A percentile compares a stretch with the other conserved stretches of the same genome.
phyloP scores from a whole-genome alignment of 805 yeast species.

The Lachancea waltii region DNA sequence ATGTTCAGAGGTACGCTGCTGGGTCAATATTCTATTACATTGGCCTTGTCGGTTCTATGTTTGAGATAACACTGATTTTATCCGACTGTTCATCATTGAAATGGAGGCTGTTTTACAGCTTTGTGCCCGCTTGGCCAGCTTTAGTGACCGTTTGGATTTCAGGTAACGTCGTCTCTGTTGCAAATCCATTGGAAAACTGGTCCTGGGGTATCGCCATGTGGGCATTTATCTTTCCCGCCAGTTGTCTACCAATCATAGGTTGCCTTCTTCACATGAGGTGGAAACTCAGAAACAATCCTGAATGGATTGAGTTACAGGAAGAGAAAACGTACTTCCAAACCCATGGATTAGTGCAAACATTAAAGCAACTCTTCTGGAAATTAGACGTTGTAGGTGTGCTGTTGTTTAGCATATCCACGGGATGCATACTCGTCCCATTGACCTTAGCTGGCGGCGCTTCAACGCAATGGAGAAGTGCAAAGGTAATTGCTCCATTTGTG shows the following conservation, averaged over 20 bases:
- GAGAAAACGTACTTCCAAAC: constrained; percentile 36
- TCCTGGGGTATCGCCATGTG: constrained; percentile 76
- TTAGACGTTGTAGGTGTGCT: constrained; percentile 59
- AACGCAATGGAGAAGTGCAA: constrained; percentile 50
- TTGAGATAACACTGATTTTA: constrained; percentile 49
- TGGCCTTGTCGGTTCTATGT: constrained; percentile 60
- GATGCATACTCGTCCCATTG: constrained; percentile 61
- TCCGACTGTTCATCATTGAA: constrained; percentile 63
- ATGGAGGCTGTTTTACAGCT: constrained; percentile 62
- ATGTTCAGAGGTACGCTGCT: constrained; percentile 47
- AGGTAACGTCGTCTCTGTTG: constrained; percentile 46
- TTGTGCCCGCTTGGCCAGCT: constrained; percentile 64
- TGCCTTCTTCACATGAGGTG: constrained; percentile 51
- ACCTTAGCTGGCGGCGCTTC: constrained; percentile 65
- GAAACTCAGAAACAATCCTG: constrained; percentile 45
- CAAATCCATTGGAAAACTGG: constrained; percentile 38
- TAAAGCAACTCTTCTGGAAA: constrained; percentile 48
- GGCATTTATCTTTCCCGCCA: constrained; percentile 68
- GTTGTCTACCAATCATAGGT: constrained; percentile 49
- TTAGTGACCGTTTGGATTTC: constrained; percentile 74
- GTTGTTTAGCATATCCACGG: constrained; percentile 48
- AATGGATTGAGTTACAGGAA: constrained; percentile 38
- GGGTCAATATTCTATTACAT: constrained; percentile 44
- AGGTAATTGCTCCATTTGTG: constrained; percentile 62
- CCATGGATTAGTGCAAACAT: constrained; percentile 32